A percentile compares a stretch with the other conserved stretches of the same genome.
Evolutionary conservation across 2,329 filamentous ascomycete genomes (phyloP).

Genomic region (Aspergillus tanneri): DNA sequence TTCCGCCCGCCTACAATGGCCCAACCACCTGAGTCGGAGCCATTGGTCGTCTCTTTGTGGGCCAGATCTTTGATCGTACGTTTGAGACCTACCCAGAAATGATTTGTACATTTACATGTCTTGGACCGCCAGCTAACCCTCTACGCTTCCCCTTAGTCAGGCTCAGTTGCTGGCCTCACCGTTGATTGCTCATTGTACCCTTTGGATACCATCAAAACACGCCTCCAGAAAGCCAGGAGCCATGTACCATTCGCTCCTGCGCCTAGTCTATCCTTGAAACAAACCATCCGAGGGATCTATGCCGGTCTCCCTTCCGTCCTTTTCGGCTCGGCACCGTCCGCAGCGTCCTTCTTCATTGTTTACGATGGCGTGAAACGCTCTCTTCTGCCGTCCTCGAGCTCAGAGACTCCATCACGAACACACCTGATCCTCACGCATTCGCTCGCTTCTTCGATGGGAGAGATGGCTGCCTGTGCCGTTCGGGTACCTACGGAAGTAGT

Average conservation of each 20-base stretch:
- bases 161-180: slow-evolving; percentile 87
- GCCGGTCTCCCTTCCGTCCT: slow-evolving; percentile 85
- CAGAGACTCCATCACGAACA: slow-evolving; percentile 31
- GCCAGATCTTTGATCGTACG: slow-evolving; percentile 44
- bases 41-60: slow-evolving; percentile 44
- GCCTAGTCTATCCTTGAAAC: slow-evolving; percentile 71
- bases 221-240: slow-evolving; percentile 68
- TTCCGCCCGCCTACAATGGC: slow-evolving; percentile 21
- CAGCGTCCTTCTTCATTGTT: slow-evolving; percentile 95
- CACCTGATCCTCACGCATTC: slow-evolving; percentile 64
- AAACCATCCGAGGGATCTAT: slow-evolving; percentile 90
- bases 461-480: slow-evolving; percentile 88
- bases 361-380: slow-evolving; percentile 73
- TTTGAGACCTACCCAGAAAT: not conserved
- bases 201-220: slow-evolving; percentile 97
- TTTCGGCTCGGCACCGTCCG: slow-evolving; percentile 87
- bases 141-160: slow-evolving; percentile 57
- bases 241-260: slow-evolving; percentile 59
- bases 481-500: slow-evolving; percentile 94
- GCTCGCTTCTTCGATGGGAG: slow-evolving; percentile 78
- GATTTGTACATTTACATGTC: not conserved
- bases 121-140: slow-evolving; percentile 8
- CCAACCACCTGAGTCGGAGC: slow-evolving; percentile 31
- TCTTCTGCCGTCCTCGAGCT: slow-evolving; percentile 39
- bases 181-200: slow-evolving; percentile 97